Base-by-base conservation (phyloP, 768 basidiomycete genomes). In the Lactifluus hygrophoroides region DNA sequence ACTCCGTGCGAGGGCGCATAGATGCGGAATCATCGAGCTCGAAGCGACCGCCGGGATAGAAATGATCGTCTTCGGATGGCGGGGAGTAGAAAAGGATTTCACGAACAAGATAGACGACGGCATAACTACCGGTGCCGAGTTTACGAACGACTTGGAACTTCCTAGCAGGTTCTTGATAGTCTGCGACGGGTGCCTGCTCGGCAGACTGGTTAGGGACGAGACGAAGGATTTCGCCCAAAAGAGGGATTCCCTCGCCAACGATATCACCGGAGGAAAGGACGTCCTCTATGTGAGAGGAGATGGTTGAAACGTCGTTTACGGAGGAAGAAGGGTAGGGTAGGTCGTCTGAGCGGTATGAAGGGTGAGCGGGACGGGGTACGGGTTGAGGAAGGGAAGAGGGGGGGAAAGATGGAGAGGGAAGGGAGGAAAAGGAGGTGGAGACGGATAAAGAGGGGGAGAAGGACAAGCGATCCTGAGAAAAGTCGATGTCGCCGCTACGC, bases 91-190 rank as follows among this genome's bases (percentile, higher is more conserved):
- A 72, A 27, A 79, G 64, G 35, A 88, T 79, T 71, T 90, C 87
- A 47, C 83, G 82, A 27, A 96, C 94, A 60, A 92, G 85, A 70
- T 96, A 97, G 55, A 96, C 94, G 66, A 93, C 88, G 16, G 94
- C 94, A 69, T 95, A 96, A 61, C 86, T 88, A 65, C 94, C 94
- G 0, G 88, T 84, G 49, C 94, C 94, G 52, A 95, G 82, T 62
- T 82, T 83, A 56, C 88, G 77, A 64, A 94, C 81, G 69, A 97
- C 92, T 74, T 92, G 81, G 60, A 94, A 92, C 64, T 85, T 83
- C 21, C 71, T 74, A 16, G 84, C 84, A 19, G 82, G 82, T 56
- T 76, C 76, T 60, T 68, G 67, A 58, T 75, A 70, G 58, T 76
- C 66, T 50, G 72, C 68, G 23, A 70, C 69, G 25, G 69, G 63